Base-by-base conservation (phyloP, 2,329 filamentous ascomycete genomes). In the Aspergillus novofumigatus region DNA sequence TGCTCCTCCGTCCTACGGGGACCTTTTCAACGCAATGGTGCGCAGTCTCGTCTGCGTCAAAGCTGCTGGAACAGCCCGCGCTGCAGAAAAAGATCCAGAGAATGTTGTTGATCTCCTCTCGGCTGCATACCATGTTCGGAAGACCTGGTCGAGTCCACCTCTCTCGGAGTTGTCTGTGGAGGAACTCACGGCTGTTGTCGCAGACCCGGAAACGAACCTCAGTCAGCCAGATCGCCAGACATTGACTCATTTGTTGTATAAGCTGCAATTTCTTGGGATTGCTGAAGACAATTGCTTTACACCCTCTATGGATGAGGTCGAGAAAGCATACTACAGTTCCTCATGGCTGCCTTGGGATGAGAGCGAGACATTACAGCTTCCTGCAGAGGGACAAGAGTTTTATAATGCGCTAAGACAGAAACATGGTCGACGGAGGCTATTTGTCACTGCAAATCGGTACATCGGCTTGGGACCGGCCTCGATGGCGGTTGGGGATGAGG, bases 291-390 rank as follows among this genome's bases (percentile, higher is more conserved):
- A 47, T 9, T 44, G 26, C 9, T 55, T 26, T 25, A 55, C 53
- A 11, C 53, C 48, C 2, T 51, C 48, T 23, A 49, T 55, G 3
- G 48, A 38, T 25, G 53, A 55, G 20, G 32, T 55, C 6, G 48
- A 49, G 49, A 6, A 14, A 11, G 35, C 49, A 14, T 51, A 51
- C 32, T 28, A 25, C 7, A 23, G 44, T 7, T 17, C 25, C 10
- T 14, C 38, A 25, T 55, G 53, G 53, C 35, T n/a, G 35, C 26
- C 53, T 9, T 55, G 53, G 53, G 48, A 55, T 4, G 53, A 55
- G 28, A 44, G 21, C 38, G 45, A 41, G 21, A 35, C 38, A 38
- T 38, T 38, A 38, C 32, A 38, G 5, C 49, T 55, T 20, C 53
- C 49, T 5, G 17, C 21, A 3, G 25, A 32, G 17, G 53, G 28